phyloP scores from a whole-genome alignment of 2,329 filamentous ascomycete species.

The Fusarium sp. region DNA sequence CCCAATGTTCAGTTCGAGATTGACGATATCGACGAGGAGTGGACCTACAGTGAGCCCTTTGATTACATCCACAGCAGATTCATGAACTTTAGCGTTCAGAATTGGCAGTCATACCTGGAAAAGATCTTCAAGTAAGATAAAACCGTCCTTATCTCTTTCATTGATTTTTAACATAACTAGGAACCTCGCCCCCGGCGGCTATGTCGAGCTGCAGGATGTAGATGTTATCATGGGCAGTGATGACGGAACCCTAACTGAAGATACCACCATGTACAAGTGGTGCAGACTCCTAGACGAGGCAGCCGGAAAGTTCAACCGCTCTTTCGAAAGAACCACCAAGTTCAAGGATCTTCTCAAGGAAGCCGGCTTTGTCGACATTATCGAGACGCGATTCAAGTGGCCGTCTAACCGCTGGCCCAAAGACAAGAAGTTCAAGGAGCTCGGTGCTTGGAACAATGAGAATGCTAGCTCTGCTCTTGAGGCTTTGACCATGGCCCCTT shows the following conservation, averaged over 20 bases:
- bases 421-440: conserved; percentile 61
- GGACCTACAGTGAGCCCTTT: background rate
- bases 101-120: background rate
- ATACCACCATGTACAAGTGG: conserved; percentile 39
- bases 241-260: conserved; percentile 29
- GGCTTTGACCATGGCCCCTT: conserved; percentile 44
- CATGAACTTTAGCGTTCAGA: conserved; percentile 5
- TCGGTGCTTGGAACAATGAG: conserved; percentile 51
- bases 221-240: conserved; percentile 30
- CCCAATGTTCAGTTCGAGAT: conserved; percentile 1
- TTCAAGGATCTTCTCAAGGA: conserved; percentile 52
- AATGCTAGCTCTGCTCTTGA: conserved; percentile 43
- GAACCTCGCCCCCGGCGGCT: conserved; percentile 28
- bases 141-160: no score
- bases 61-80: conserved; percentile 13
- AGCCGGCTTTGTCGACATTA: conserved; percentile 63
- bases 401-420: conserved; percentile 63
- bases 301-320: conserved; percentile 43
- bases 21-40: conserved; percentile 2
- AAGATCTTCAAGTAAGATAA: background rate
- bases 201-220: conserved; percentile 36
- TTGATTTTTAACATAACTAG: background rate
- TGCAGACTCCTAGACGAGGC: conserved; percentile 44
- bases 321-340: conserved; percentile 36
- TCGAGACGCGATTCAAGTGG: conserved; percentile 59